Conservation (phyloP, 768 basidiomycete species). For the Boletus subcaerulescens region DNA sequence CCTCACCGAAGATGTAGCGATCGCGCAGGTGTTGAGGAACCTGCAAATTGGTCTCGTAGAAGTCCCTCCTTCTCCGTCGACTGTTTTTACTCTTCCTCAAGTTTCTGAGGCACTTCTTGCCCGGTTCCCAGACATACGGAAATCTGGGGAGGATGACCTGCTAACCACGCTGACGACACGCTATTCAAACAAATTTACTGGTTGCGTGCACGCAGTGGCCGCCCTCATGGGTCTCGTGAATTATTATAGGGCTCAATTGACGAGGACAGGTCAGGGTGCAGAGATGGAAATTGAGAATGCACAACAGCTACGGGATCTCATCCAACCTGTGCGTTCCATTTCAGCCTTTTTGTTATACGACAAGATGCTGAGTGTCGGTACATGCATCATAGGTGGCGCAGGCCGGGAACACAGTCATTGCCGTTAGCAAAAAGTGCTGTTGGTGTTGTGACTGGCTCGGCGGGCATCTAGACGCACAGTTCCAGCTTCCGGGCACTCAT, state of each 20-base stretch:
- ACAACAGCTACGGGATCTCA: neutral
- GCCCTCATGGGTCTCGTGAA: neutral
- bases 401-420: neutral
- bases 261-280: too few species aligned
- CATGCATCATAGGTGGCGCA: neutral
- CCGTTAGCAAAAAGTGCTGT: neutral
- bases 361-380: too few species aligned
- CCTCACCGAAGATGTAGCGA: neutral
- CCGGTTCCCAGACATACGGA: neutral
- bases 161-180: neutral
- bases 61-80: neutral
- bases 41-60: neutral
- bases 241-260: neutral
- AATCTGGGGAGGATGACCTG: neutral
- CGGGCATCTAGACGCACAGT: neutral
- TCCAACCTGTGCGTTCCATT: neutral
- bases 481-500: neutral
- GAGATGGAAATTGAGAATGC: neutral
- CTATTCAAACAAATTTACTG: neutral
- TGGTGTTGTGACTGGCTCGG: constrained; percentile 1
- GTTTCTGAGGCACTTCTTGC: neutral
- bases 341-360: neutral
- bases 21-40: neutral
- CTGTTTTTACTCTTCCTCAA: neutral
- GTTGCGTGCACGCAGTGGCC: neutral